phyloP scores from a whole-genome alignment of 208 protist genomes.

The Angomonas deanei region DNA sequence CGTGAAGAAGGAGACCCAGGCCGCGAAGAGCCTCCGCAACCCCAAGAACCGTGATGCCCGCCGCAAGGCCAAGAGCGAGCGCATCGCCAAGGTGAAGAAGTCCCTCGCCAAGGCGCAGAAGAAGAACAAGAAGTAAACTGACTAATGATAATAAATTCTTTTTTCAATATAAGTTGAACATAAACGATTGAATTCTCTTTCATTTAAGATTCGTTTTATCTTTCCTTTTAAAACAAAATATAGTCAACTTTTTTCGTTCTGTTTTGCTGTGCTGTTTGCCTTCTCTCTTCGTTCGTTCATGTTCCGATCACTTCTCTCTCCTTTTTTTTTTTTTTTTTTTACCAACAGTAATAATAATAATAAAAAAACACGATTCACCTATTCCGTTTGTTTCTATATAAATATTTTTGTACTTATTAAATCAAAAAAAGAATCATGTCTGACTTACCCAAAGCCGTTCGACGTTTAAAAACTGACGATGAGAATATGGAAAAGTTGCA shows the following conservation, averaged over 20 bases:
- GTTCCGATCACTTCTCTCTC: background rate
- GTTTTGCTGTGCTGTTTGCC: no score
- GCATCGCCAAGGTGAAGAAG: constrained; percentile 55
- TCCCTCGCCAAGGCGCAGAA: constrained; percentile 19
- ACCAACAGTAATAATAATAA: background rate
- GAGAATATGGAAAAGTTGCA: constrained; percentile 90
- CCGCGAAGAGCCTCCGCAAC: constrained; percentile 51
- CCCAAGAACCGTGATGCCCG: constrained; percentile 41
- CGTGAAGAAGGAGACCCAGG: constrained; percentile 47
- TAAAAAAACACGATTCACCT: constrained; percentile 1
- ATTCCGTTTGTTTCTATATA: background rate
- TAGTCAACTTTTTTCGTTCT: no score
- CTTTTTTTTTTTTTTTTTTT: constrained; percentile 2
- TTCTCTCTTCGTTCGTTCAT: constrained; percentile 10
- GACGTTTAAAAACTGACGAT: constrained; percentile 66
- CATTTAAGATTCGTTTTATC: no score
- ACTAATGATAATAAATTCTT: background rate
- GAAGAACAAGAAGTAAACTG: constrained; percentile 17
- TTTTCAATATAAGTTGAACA: background rate
- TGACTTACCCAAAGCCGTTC: constrained; percentile 59
- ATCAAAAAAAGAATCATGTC: constrained; percentile 22
- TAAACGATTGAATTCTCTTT: no score
- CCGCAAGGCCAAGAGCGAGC: constrained; percentile 31
- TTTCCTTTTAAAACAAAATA: no score
- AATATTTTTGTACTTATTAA: constrained; percentile 5